phyloP scores from a whole-genome alignment of 2,329 filamentous ascomycete genomes.

The Aspergillus persii region DNA sequence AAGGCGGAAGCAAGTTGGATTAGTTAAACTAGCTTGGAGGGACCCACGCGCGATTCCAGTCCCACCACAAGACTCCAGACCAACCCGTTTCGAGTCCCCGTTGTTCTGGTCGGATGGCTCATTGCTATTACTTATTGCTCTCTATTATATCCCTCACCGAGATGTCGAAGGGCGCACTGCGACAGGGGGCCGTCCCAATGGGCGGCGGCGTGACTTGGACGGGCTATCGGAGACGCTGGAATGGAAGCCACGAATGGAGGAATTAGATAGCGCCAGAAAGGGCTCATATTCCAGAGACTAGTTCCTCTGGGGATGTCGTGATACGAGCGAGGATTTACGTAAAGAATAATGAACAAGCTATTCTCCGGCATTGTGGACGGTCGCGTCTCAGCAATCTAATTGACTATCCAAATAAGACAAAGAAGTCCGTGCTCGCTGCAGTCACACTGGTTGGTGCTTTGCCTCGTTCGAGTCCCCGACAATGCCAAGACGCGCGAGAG shows the following conservation, averaged over 20 bases:
- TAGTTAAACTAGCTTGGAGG: neutral
- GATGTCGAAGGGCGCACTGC: neutral
- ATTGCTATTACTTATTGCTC: neutral
- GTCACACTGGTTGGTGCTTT: neutral
- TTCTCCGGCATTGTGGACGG: too few relatives aligned
- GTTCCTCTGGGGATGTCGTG: neutral
- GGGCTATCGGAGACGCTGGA: neutral
- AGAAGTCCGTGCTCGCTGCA: neutral
- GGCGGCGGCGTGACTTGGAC: too few relatives aligned
- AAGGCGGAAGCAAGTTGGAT: slow-evolving; percentile 1
- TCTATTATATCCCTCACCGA: neutral
- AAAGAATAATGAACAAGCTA: neutral
- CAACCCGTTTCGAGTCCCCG: neutral
- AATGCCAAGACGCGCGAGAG: neutral
- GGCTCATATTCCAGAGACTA: too few relatives aligned
- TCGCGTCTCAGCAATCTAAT: too few relatives aligned
- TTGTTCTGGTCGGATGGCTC: too few relatives aligned
- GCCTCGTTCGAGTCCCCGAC: neutral
- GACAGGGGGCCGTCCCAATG: neutral
- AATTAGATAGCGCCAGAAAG: neutral
- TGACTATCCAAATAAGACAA: neutral
- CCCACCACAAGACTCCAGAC: neutral
- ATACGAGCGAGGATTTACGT: neutral
- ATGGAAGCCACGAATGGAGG: neutral
- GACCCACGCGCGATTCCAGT: neutral